Base-by-base conservation (phyloP, 192 early-diverging fungal genomes). In the Radiomyces spectabilis region DNA sequence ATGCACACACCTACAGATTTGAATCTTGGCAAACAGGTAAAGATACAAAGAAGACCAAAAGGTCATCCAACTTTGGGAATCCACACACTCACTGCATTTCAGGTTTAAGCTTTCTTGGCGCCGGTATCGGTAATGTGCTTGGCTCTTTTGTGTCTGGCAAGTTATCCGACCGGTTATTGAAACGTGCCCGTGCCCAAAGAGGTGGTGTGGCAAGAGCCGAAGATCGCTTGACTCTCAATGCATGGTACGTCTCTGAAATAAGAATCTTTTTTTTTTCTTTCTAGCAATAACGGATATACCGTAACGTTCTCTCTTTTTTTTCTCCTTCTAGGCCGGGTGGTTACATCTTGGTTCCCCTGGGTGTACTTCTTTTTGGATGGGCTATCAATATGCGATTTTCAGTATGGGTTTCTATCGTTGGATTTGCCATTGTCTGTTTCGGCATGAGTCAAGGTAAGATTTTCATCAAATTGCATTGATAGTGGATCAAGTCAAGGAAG, bases 401-500 rank as follows among this genome's bases (percentile, higher is more conserved):
- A 16, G 58, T 74, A 16, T 68, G 64, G 32, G 67, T 41, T 0
- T 57, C 66, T 5, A 72, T 78, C 33, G 42, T 72, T 13, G 76
- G 64, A 19, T 72, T 73, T 46, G 71, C 55, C n/a, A 67, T 73
- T 31, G 69, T 70, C n/a, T 65, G 69, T 37, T 77, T 77, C 58
- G 75, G 75, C 32, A 70, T 77, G 71, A 65, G 55, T 19, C 75
- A 73, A 46, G 62, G 73, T 10, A 50, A 29, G 41, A n/a, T n/a
- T n/a, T n/a, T n/a, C n/a, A n/a, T n/a, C n/a, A n/a, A n/a, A n/a
- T n/a, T n/a, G n/a, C n/a, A n/a, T n/a, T n/a, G n/a, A n/a, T n/a
- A n/a, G n/a, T 16, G 38, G 38, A 39, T 16, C 38, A 39, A 12
- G 38, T 12, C 13, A 39, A 39, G 16, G 16, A 12, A 16, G 13